Base-by-base conservation (phyloP, 2,329 filamentous ascomycete species). In the Talaromyces rugulosus region DNA sequence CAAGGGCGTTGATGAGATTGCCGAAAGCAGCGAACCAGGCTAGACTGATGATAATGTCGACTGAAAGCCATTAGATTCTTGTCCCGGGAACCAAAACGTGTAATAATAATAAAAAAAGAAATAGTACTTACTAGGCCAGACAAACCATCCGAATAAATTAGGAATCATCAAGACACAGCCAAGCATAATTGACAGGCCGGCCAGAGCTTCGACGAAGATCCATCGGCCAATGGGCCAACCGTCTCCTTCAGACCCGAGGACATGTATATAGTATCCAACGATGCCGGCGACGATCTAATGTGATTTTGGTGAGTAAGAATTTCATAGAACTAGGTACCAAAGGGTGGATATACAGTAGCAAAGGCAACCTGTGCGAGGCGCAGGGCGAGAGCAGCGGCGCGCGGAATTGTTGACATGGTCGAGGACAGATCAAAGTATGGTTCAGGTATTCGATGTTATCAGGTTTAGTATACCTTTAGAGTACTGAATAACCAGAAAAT, bases 171-270 rank as follows among this genome's bases (percentile, higher is more conserved):
- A 91, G 64, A 93, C 73, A 31, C 93, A 75, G 5, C 85, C 81
- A 18, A 91, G 78, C 44, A 93, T 73, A 60, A 92, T 85, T 12
- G 87, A 85, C n/a, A 93, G 69, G 23, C 82, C 87, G 2, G 90
- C 87, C 40, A 92, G 82, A n/a, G 91, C 85, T 69, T 89, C 85
- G 51, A 89, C 85, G 80, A 91, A 93, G 76, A 93, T 91, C 78
- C 88, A 87, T 60, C 89, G 87, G 42, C 82, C 86, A 40, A 83
- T 77, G 18, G 81, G 77, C 81, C 84, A 87, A 63, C 79, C 75
- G 58, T 81, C 79, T 40, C 79, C 74, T 31, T 78, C 66, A 23
- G 77, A 64, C 53, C 78, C 77, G 2, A 76, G 68, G 18, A 51
- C 11, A 71, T 86, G 82, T 28, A 92, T 83, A 73, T 88, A 89